Base-by-base conservation (phyloP, 2,329 filamentous ascomycete species). In the Beauveria caledonica region DNA sequence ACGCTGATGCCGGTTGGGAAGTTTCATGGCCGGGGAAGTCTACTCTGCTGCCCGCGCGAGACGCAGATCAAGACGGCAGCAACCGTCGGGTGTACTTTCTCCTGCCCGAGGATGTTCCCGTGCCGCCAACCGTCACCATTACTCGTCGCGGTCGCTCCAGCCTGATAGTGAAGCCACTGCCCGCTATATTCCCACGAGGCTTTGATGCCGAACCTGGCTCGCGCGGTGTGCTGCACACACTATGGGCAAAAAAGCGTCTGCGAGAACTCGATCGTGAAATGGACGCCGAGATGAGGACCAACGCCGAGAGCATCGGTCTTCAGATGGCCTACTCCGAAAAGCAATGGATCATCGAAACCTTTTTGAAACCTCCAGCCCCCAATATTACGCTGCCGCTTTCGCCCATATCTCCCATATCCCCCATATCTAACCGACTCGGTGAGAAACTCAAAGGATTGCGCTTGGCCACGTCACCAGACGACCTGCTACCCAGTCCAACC, bases 171-270 rank as follows among this genome's bases (percentile, higher is more conserved):
- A 92, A 92, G 69, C 90, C 91, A 1, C 78, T 96, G 55, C 92
- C 92, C 0, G 92, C 92, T 36, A 93, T 96, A 65, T 96, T 93
- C 69, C 87, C 90, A 1, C 84, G 87, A 0, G 87, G 88, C 62
- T 77, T 96, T 25, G 87, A 88, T 1, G 81, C 82, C 3, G 87
- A 84, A 23, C 83, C 86, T 0, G 89, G 90, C 7, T 86, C 86
- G 67, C 88, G 90, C 64, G 92, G 92, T 1, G 90, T 96, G 2
- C 74, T 96, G 62, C 92, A 96, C 70, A 96, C 90, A 2, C 85
- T 93, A 61, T 97, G 92, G 91, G 92, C 90, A 19, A 92, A 92
- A 77, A 87, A 89, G 72, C 80, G 92, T 46, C 76, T 96, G 23
- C 84, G 85, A 36, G 86, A 89, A 63, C 77, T 96, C 52, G 84